Evolutionary conservation across 2,329 filamentous ascomycete species (phyloP).

Genomic region (Lachnellula subtilissima): DNA sequence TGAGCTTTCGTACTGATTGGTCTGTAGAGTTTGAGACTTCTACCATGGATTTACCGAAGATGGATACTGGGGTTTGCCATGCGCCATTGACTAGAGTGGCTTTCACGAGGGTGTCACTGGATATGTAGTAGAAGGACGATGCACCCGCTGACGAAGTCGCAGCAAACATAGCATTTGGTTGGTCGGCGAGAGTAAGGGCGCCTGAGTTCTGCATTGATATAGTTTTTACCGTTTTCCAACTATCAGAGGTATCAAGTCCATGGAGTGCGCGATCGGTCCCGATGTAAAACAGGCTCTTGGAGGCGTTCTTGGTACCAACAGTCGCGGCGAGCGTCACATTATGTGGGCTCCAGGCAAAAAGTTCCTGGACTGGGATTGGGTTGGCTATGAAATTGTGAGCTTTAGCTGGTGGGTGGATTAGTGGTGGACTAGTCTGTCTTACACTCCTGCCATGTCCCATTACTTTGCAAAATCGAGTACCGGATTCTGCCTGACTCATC

Average conservation of each 20-base stretch:
- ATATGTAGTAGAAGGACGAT: neutral
- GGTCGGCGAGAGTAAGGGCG: neutral
- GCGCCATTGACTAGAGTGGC: neutral
- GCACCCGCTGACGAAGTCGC: neutral
- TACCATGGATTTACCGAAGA: neutral
- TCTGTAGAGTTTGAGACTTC: neutral
- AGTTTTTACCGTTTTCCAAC: neutral
- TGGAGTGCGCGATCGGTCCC: neutral
- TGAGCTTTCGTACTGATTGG: too few relatives aligned
- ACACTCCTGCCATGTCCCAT: neutral
- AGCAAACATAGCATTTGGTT: neutral
- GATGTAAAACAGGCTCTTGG: neutral
- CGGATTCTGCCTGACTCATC: neutral
- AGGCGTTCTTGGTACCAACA: neutral
- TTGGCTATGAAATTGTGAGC: neutral
- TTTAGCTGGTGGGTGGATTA: neutral
- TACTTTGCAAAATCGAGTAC: neutral
- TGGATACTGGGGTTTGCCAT: neutral
- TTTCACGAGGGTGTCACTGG: neutral
- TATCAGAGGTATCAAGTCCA: neutral
- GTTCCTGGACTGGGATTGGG: neutral
- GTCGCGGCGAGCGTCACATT: neutral
- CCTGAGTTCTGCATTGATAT: neutral
- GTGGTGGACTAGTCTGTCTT: neutral
- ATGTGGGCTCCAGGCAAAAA: neutral